Evolutionary conservation across 1,139 yeast genomes (phyloP).

Genomic region (Petasospora rhodanensis): DNA sequence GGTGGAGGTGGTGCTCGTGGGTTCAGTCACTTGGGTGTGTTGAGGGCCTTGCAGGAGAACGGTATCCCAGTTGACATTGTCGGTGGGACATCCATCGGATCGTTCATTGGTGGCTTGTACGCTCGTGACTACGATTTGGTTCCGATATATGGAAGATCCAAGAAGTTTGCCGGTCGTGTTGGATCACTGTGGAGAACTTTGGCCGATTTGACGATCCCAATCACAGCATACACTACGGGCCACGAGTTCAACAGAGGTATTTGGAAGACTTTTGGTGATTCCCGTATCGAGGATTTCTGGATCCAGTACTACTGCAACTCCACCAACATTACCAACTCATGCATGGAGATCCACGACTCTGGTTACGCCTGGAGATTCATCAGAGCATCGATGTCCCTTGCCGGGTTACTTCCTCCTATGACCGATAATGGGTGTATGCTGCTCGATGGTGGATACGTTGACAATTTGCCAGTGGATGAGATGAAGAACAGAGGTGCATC

Average conservation of each 20-base stretch:
- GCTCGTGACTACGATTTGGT: conserved; percentile 90
- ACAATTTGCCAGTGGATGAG: conserved; percentile 86
- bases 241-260: conserved; percentile 95
- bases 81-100: conserved; percentile 96
- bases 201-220: conserved; percentile 85
- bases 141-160: conserved; percentile 85
- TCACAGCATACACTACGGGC: conserved; percentile 92
- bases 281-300: conserved; percentile 96
- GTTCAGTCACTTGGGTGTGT: conserved; percentile 83
- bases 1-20: conserved; percentile 99
- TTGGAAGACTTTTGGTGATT: conserved; percentile 92
- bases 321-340: conserved; percentile 92
- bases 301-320: conserved; percentile 82
- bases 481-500: conserved; percentile 89
- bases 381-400: conserved; percentile 94
- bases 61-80: conserved; percentile 92
- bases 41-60: conserved; percentile 87
- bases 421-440: conserved; percentile 89
- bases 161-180: conserved; percentile 78
- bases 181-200: conserved; percentile 83
- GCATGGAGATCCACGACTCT: conserved; percentile 88
- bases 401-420: conserved; percentile 89
- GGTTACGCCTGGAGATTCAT: conserved; percentile 97
- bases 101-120: conserved; percentile 92
- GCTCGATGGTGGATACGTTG: conserved; percentile 93